Conservation (phyloP, 2,329 filamentous ascomycete species). For the Colletotrichum acutatum region DNA sequence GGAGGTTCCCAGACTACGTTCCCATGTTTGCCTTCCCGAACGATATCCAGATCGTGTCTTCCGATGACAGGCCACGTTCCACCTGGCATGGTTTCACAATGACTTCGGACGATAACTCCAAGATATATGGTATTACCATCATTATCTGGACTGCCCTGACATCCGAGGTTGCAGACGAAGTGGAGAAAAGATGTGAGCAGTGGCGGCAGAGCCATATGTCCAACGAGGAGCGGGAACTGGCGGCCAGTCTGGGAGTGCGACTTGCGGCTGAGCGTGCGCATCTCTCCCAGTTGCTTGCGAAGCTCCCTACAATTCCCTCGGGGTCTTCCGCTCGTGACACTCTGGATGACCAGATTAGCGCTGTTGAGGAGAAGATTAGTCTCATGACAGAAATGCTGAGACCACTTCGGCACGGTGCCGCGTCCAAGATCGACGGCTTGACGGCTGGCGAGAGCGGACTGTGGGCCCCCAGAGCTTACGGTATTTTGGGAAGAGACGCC, state of each 20-base stretch:
- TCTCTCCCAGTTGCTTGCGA: constrained; percentile 86
- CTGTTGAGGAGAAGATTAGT: constrained; percentile 95
- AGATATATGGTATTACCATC: constrained; percentile 90
- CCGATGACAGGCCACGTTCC: constrained; percentile 91
- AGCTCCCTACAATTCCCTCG: constrained; percentile 82
- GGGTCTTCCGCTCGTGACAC: constrained; percentile 84
- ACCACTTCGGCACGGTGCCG: constrained; percentile 91
- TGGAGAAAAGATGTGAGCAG: constrained; percentile 84
- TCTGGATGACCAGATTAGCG: constrained; percentile 93
- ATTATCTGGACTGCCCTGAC: constrained; percentile 94
- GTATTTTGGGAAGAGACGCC: constrained; percentile 86
- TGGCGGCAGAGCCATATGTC: constrained; percentile 91
- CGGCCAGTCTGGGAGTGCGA: constrained; percentile 89
- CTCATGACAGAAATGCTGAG: constrained; percentile 96
- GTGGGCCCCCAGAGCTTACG: constrained; percentile 95
- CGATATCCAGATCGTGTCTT: constrained; percentile 95
- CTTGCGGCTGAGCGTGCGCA: constrained; percentile 89
- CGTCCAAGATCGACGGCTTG: constrained; percentile 95
- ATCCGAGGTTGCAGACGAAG: constrained; percentile 81
- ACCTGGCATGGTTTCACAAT: constrained; percentile 99
- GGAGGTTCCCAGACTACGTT: constrained; percentile 94
- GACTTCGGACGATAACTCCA: constrained; percentile 92
- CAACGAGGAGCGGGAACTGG: constrained; percentile 88
- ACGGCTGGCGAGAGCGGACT: constrained; percentile 95
- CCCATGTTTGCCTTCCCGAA: constrained; percentile 99